Evolutionary conservation across 2,329 filamentous ascomycete genomes (phyloP), one percentile per base, ranked within the genome.

Genomic region (Chaetomiaceae sp.): DNA sequence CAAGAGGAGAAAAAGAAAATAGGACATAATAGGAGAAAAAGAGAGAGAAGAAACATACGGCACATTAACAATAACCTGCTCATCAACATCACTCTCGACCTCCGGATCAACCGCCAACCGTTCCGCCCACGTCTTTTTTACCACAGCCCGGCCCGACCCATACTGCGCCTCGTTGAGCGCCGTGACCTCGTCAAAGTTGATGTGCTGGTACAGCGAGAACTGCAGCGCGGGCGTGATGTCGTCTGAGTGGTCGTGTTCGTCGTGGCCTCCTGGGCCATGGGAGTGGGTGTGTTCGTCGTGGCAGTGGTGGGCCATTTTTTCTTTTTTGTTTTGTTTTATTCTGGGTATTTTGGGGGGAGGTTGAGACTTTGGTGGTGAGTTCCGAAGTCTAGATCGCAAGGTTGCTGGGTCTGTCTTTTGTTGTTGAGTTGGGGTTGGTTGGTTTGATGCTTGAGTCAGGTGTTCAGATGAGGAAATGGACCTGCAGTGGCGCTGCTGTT

Each of bases 201-300:
- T 90, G 66, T 96, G 87, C 58, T 88, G 83, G 73, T 96, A 97
- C 31, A 99, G 83, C 37, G 90, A 89, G 62, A 85, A 86, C 69
- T 97, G 92, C 14, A 96, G 76, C 1, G 91, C 92, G 0, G 93
- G 93, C 2, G 88, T 91, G 62, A 96, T 82, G 73, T 97, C 92
- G 73, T 97, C 88, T 41, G 81, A 85, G 71, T 96, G 92, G 68
- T 96, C 90, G 68, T 96, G 90, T 53, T 77, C 71, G 71, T 96
- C 91, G 68, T 96, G 89, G 68, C 73, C 71, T 56, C 74, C 71
- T 56, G 81, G 76, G 55, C 72, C 65, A 20, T 53, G 49, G 35
- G n/a, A 30, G 23, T 51, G 48, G 16, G 42, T 49, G 34, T 78
- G 74, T 55, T 78, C 75, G 55, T 77, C 71, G 64, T 77, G 75